Base-by-base conservation (phyloP, 192 early-diverging fungal species). In the Backusella mclennaniae region DNA sequence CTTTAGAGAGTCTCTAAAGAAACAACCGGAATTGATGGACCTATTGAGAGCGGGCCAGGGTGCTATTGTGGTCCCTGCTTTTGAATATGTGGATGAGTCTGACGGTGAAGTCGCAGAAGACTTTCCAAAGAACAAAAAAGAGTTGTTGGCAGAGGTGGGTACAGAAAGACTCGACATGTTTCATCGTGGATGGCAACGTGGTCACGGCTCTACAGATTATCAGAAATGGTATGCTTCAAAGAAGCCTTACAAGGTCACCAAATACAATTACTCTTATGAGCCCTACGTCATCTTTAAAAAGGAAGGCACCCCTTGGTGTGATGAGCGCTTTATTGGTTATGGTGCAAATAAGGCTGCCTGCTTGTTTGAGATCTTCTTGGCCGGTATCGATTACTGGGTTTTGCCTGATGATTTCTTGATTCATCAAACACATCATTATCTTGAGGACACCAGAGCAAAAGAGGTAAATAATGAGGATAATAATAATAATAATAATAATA, bases 131-230 rank as follows among this genome's bases (percentile, higher is more conserved):
- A 79, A 74, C 67, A 90, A 90, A 67, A 26, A 68, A 2, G 82
- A 78, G 14, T 78, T 90, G 15, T 72, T 87, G 35, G 53, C 80
- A 35, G 67, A 83, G 69, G 85, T 89, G 33, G 73, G 80, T 0
- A 74, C 78, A 39, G 84, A 82, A 38, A 85, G 84, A 53, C 71
- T 90, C 19, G 85, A 84, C 69, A 86, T 89, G 79, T 90, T 90
- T 75, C 89, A 90, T 69, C 79, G 79, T 7, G 76, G 81, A 35
- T 87, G 85, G 76, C 75, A 76, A 15, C 75, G 79, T 21, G 89
- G 89, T 36, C 89, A 90, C 74, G 89, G 88, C 36, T 79, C 87
- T 7, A 85, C 89, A 15, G 85, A 90, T 72, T 90, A 90, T 75
- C 52, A 73, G 19, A 73, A 77, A 31, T 90, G 84, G 85, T 85